These are phyloP conservation scores for Pezicula rhizophila DNA, from an alignment of 2,329 filamentous ascomycete genomes.

Conservation along the genomic window DNA sequence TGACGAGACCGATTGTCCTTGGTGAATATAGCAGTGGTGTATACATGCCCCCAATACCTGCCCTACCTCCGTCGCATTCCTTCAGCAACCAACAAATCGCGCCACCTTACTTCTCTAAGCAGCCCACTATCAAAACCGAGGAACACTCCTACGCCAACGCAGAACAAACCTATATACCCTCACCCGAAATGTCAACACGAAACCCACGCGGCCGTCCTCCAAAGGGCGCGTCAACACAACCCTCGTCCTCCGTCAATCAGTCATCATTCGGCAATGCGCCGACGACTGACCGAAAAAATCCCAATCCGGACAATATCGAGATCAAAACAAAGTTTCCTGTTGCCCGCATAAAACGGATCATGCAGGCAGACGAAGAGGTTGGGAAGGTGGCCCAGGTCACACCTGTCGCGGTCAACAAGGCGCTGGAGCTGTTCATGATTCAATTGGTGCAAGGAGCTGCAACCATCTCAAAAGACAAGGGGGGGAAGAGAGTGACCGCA, in stretches of 20 bases:
- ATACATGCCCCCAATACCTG: conserved; percentile 25
- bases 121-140: conserved; percentile 9
- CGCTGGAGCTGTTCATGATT: conserved; percentile 96
- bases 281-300: conserved; percentile 40
- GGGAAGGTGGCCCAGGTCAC: conserved; percentile 98
- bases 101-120: conserved; percentile 1
- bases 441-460: conserved; percentile 85
- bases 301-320: conserved; percentile 43
- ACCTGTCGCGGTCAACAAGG: conserved; percentile 90
- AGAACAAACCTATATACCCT: conserved; percentile 1
- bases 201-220: conserved; percentile 5
- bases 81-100: conserved; percentile 6
- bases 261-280: neutral
- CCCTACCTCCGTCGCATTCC: conserved; percentile 19
- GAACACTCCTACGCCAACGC: conserved; percentile 5
- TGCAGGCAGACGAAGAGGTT: conserved; percentile 98
- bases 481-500: conserved; percentile 83
- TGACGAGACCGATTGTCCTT: conserved; percentile 6
- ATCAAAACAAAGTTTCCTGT: conserved; percentile 96
- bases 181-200: conserved; percentile 12
- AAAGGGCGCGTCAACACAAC: neutral
- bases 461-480: conserved; percentile 72
- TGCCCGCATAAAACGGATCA: conserved; percentile 95
- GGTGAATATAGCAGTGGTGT: conserved; percentile 10
- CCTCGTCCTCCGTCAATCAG: neutral